Percentiles rank a stretch among this genome's conserved stretches.
These are phyloP conservation scores for Solanum hybrid DNA, from an alignment of 305 asterid species.

Conservation along the genomic window DNA sequence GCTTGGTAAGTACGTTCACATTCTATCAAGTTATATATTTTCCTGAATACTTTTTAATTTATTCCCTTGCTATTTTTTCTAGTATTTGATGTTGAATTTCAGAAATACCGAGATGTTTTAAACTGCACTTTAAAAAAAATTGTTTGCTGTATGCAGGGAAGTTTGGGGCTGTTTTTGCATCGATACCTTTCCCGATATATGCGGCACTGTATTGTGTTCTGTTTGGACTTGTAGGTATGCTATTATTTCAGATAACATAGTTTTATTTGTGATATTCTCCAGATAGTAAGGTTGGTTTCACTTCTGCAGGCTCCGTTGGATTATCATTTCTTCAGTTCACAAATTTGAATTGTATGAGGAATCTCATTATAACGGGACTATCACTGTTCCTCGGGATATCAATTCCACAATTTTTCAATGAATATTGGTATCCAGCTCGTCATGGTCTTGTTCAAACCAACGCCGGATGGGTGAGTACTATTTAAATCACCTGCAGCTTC, in stretches of 20 bases:
- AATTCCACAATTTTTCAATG: conserved; percentile 71
- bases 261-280: neutral
- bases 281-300: neutral
- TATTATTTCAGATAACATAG: neutral
- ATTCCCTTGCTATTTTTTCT: neutral
- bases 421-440: conserved; percentile 53
- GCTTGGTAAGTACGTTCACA: conserved; percentile 40
- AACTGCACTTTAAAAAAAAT: neutral
- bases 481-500: neutral
- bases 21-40: neutral
- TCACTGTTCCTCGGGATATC: conserved; percentile 95
- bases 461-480: conserved; percentile 86
- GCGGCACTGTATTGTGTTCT: conserved; percentile 90
- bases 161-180: conserved; percentile 96
- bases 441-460: conserved; percentile 77
- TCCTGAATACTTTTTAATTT: neutral
- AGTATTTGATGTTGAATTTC: neutral
- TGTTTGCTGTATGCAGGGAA: conserved; percentile 49
- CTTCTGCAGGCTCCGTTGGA: conserved; percentile 80
- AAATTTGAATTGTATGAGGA: conserved; percentile 94
- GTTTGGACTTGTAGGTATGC: conserved; percentile 93
- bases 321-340: conserved; percentile 95
- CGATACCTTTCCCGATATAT: conserved; percentile 82
- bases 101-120: neutral
- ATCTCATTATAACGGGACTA: conserved; percentile 79